Evolutionary conservation across 2,329 filamentous ascomycete species (phyloP).

Genomic region (Alternaria conjuncta): DNA sequence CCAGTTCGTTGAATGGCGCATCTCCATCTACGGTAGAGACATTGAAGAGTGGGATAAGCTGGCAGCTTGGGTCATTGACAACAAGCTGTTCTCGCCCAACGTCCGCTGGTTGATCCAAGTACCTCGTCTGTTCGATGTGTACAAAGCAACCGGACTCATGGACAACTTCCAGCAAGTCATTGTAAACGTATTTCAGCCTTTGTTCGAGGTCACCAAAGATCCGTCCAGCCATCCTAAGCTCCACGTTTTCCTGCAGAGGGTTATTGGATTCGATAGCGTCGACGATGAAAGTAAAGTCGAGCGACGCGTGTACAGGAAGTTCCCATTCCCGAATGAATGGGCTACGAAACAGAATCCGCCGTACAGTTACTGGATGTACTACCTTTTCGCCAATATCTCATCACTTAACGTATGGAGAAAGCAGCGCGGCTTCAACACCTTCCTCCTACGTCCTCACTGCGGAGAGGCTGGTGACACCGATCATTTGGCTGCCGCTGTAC

Average conservation of each 20-base stretch:
- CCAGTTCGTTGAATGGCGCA: constrained; percentile 99
- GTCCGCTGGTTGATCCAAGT: constrained; percentile 97
- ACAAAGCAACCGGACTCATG: constrained; percentile 88
- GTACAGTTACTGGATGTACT: constrained; percentile 99
- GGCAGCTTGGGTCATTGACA: constrained; percentile 95
- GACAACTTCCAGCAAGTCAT: constrained; percentile 89
- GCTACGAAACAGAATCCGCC: constrained; percentile 92
- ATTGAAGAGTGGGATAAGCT: constrained; percentile 98
- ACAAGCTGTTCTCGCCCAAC: constrained; percentile 97
- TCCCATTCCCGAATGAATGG: constrained; percentile 89
- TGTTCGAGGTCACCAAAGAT: constrained; percentile 93
- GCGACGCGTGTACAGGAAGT: constrained; percentile 92
- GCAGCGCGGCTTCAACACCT: constrained; percentile 92
- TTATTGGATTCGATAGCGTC: constrained; percentile 96
- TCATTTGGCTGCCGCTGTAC: constrained; percentile 86
- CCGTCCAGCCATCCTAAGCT: constrained; percentile 88
- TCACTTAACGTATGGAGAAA: constrained; percentile 93
- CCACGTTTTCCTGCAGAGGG: constrained; percentile 90
- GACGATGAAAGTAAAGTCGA: constrained; percentile 98
- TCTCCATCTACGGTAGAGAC: constrained; percentile 92
- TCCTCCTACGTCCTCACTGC: constrained; percentile 90
- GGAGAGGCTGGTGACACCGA: constrained; percentile 97
- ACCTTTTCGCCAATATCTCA: constrained; percentile 90
- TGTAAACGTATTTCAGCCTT: constrained; percentile 86
- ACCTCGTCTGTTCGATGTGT: constrained; percentile 92